Conservation (phyloP, 129 eudicot species). For the Cynara cardunculus region DNA sequence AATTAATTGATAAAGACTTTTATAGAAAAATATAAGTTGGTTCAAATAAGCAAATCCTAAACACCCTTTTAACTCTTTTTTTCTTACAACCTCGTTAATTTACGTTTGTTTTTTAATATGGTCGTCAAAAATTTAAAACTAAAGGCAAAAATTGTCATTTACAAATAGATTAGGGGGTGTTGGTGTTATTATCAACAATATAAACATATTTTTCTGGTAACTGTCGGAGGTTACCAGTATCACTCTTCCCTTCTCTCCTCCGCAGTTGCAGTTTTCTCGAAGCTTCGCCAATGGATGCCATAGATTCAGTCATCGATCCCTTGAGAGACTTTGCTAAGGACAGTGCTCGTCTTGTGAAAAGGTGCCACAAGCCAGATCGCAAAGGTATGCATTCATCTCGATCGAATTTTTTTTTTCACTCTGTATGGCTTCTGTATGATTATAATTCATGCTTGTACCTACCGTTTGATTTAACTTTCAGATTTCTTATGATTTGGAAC, state of each 20-base stretch:
- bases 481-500: neutral
- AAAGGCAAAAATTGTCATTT: neutral
- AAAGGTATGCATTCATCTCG: slow-evolving; percentile 31
- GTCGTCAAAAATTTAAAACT: too few species aligned
- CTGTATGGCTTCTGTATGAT: neutral
- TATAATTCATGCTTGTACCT: neutral
- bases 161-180: neutral
- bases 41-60: too few species aligned
- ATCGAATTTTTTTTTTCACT: neutral
- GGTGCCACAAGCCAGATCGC: slow-evolving; percentile 56
- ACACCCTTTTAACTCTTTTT: too few species aligned
- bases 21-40: too few species aligned
- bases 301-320: slow-evolving; percentile 46
- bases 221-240: neutral
- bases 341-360: slow-evolving; percentile 47
- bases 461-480: neutral
- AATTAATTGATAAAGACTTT: too few species aligned
- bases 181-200: neutral
- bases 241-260: neutral
- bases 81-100: too few species aligned
- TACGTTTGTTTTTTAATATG: too few species aligned
- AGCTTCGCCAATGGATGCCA: slow-evolving; percentile 37
- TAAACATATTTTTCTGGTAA: neutral
- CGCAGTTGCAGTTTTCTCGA: slow-evolving; percentile 1
- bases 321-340: slow-evolving; percentile 50